Conservation (phyloP, 2,329 filamentous ascomycete genomes). For the Aaosphaeria arxii region DNA sequence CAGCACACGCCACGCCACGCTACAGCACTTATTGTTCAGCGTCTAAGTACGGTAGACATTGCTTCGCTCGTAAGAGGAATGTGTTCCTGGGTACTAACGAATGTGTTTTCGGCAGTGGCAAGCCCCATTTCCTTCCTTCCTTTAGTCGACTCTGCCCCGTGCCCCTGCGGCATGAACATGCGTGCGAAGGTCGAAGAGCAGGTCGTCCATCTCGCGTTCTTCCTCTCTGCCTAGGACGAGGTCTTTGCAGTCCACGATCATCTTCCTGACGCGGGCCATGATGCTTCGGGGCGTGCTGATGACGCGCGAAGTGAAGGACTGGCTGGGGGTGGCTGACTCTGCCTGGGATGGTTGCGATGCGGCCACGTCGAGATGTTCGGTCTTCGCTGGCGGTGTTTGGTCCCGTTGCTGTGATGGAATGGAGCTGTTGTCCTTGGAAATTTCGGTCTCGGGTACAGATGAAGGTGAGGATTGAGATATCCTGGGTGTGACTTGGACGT, state of each 20-base stretch:
- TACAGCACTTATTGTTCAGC: too few relatives aligned
- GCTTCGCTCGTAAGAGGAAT: too few relatives aligned
- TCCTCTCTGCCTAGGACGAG: slow-evolving; percentile 62
- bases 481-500: slow-evolving; percentile 23
- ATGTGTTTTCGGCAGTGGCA: too few relatives aligned
- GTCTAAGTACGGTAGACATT: too few relatives aligned
- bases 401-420: slow-evolving; percentile 9
- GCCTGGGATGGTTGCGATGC: slow-evolving; percentile 1
- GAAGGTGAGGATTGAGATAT: slow-evolving; percentile 1
- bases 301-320: slow-evolving; percentile 31
- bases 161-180: slow-evolving; percentile 69
- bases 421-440: neutral
- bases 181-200: slow-evolving; percentile 74
- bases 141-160: slow-evolving; percentile 30
- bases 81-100: too few relatives aligned
- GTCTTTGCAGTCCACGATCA: slow-evolving; percentile 52
- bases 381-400: slow-evolving; percentile 6
- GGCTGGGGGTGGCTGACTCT: slow-evolving; percentile 18
- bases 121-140: too few relatives aligned
- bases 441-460: neutral
- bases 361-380: slow-evolving; percentile 1
- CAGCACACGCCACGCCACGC: too few relatives aligned
- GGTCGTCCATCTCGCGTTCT: slow-evolving; percentile 70
- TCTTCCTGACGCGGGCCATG: slow-evolving; percentile 44
- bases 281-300: slow-evolving; percentile 48